Evolutionary conservation across 768 basidiomycete genomes (phyloP).

Genomic region (Boletus barrowsii): DNA sequence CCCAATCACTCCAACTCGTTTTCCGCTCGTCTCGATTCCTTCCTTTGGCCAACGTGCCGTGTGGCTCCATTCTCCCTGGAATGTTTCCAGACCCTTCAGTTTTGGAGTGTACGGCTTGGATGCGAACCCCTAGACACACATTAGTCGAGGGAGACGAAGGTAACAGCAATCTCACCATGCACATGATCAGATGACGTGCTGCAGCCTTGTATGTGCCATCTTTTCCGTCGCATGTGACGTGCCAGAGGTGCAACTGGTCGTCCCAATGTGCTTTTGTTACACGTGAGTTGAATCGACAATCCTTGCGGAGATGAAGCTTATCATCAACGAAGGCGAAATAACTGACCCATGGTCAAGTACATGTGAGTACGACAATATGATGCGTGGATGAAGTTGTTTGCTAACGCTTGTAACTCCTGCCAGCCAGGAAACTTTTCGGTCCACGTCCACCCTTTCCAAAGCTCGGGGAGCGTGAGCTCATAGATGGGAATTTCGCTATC

Average conservation of each 20-base stretch:
- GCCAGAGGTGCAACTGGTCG: conserved; percentile 6
- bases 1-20: conserved; percentile 16
- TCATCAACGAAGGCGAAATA: conserved; percentile 15
- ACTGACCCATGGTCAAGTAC: background rate
- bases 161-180: conserved; percentile 3
- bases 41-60: conserved; percentile 13
- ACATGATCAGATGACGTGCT: conserved; percentile 11
- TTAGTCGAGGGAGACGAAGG: background rate
- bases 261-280: conserved; percentile 14
- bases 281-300: conserved; percentile 12
- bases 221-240: conserved; percentile 1
- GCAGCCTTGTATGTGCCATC: conserved; percentile 10
- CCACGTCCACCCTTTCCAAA: conserved; percentile 15
- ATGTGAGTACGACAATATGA: background rate
- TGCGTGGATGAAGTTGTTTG: background rate
- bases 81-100: conserved; percentile 9
- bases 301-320: conserved; percentile 12
- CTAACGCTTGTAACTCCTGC: conserved; percentile 11
- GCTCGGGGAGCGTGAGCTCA: conserved; percentile 8
- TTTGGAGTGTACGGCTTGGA: conserved; percentile 12
- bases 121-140: background rate
- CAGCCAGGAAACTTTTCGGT: conserved; percentile 11
- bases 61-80: conserved; percentile 10
- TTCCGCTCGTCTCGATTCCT: conserved; percentile 11
- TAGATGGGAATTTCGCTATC: conserved; percentile 12